Evolutionary conservation across 139 green algal species (phyloP).

Genomic region (Chlamydomonas urium): DNA sequence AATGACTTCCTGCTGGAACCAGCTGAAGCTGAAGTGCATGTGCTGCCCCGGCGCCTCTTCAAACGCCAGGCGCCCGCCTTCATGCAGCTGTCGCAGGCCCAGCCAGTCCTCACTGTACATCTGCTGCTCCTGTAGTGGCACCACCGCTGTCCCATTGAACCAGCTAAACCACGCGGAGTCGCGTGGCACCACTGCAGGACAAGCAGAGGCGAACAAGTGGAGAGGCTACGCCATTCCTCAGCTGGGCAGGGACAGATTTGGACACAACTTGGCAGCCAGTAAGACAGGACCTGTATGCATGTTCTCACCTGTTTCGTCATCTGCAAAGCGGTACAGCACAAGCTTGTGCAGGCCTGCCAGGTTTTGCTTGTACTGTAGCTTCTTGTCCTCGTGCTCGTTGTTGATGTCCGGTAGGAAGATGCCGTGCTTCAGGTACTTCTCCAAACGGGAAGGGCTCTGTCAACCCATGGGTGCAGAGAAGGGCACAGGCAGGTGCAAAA

Average conservation of each 20-base stretch:
- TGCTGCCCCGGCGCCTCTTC: constrained; percentile 48
- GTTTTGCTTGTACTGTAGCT: constrained; percentile 63
- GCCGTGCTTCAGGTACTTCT: constrained; percentile 60
- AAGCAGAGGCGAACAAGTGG: background rate
- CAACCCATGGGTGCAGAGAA: too few species aligned
- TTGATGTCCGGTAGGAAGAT: constrained; percentile 86
- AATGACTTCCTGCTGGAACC: constrained; percentile 63
- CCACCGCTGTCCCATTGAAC: constrained; percentile 58
- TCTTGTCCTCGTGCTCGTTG: constrained; percentile 65
- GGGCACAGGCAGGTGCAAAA: too few species aligned
- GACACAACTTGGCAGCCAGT: background rate
- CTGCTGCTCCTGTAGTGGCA: constrained; percentile 37
- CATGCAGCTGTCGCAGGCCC: constrained; percentile 64
- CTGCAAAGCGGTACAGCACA: constrained; percentile 71
- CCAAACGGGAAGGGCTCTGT: constrained; percentile 60
- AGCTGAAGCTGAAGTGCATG: constrained; percentile 79
- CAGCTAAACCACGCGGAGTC: constrained; percentile 76
- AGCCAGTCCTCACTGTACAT: constrained; percentile 67
- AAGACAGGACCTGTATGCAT: background rate
- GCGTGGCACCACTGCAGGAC: constrained; percentile 59
- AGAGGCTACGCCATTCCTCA: background rate
- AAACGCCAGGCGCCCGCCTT: constrained; percentile 47
- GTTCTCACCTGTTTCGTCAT: constrained; percentile 64
- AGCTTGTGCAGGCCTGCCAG: constrained; percentile 65
- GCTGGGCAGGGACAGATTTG: background rate